Evolutionary conservation across 805 yeast genomes (phyloP), one percentile per base, ranked within the genome.

Genomic region (Schwanniomyces vanrijiae): DNA sequence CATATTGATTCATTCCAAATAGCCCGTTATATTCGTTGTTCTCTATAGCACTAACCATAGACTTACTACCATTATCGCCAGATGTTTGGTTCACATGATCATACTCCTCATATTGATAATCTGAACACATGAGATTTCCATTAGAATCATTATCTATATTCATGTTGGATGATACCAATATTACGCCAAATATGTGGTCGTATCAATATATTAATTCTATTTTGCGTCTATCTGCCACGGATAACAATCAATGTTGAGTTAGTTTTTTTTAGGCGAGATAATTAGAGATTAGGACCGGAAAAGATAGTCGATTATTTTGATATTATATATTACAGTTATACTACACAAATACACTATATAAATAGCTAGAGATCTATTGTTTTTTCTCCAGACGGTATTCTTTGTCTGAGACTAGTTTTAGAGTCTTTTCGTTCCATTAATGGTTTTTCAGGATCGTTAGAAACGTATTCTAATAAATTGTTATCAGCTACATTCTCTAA

Each of bases 341-440:
- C 29, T 22, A 19, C 18, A 37, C 24, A 37, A 20, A 37, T 37
- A 33, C 25, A 20, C 25, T 11, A 19, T 20, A 4, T 34, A 37
- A n/a, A 37, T n/a, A 33, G 24, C 24, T 37, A 37, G 25, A 20
- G 9, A 28, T 44, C 39, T 31, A 37, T 26, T 11, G 20, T 19
- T 19, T 42, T 44, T 5, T 50, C 42, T 10, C 58, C 55, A 2
- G 59, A 53, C 7, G 60, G 58, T 24, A 56, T 49, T 45, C 60
- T 48, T 44, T 55, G 54, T 33, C 60, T 45, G 14, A 58, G 29
- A 22, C 33, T 43, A 22, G 46, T 26, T 37, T 37, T 19, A 3
- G 25, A 20, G 25, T 37, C 25, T 20, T 37, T 37, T 20, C 25
- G 10, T 11, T 25, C 6, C 19, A 37, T 18, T 20, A 21, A 13